phyloP scores from a whole-genome alignment of 345 rosid species.

The Murraya koenigii region DNA sequence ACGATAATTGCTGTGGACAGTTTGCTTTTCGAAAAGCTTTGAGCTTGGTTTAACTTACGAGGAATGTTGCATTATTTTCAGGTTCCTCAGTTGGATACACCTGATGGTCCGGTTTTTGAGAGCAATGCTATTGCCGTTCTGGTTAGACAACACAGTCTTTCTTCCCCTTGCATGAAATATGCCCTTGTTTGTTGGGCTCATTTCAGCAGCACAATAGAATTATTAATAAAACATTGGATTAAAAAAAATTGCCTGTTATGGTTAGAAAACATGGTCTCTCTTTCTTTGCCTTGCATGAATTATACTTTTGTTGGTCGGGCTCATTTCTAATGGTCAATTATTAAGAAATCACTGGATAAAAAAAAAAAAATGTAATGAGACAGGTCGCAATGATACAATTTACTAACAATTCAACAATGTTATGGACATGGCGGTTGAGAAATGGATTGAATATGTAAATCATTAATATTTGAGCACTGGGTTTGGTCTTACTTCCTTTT shows the following conservation, averaged over 20 bases:
- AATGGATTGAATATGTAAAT: background rate
- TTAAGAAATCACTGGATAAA: background rate
- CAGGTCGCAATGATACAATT: background rate
- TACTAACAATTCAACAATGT: background rate
- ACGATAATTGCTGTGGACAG: background rate
- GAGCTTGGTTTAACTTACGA: background rate
- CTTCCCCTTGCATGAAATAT: background rate
- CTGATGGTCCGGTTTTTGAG: constrained; percentile 84
- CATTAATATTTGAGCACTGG: background rate
- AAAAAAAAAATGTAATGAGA: background rate
- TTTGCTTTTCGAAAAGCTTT: background rate
- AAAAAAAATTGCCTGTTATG: constrained; percentile 59
- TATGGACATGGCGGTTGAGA: background rate
- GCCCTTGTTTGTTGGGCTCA: background rate
- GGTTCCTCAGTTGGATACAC: constrained; percentile 96
- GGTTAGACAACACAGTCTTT: constrained; percentile 42
- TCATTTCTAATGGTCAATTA: too few species aligned
- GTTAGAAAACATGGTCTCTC: constrained; percentile 28
- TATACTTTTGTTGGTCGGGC: background rate
- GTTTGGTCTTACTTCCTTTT: background rate
- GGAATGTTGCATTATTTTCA: constrained; percentile 16
- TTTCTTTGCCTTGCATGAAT: background rate
- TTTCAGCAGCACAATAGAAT: too few species aligned
- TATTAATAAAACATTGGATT: background rate
- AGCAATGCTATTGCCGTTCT: constrained; percentile 97